Percentiles rank a stretch among this genome's conserved stretches.
phyloP scores from a whole-genome alignment of 305 asterid genomes.

The Caryopteris hybrid region DNA sequence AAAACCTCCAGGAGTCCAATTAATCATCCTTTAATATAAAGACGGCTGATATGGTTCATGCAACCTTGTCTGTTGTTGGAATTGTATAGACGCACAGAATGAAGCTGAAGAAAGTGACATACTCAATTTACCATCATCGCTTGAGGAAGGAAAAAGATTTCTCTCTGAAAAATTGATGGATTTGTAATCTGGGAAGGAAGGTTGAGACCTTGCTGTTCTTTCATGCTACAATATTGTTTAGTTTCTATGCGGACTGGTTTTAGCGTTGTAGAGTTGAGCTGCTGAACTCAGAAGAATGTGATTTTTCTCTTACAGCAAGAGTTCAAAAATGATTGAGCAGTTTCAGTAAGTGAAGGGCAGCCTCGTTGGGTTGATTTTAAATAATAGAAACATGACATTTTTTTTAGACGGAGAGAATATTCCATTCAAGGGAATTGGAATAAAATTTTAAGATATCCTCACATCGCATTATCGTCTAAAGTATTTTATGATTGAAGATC shows the following conservation, averaged over 20 bases:
- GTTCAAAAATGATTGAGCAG: no score
- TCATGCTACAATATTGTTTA: not conserved
- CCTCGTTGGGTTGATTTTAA: no score
- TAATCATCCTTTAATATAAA: slow-evolving; percentile 33
- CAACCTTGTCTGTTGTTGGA: not conserved
- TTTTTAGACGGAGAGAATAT: no score
- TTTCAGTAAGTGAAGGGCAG: no score
- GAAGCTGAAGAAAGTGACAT: not conserved
- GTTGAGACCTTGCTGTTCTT: not conserved
- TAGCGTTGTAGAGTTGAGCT: not conserved
- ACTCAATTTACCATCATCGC: not conserved
- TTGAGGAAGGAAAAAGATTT: no score
- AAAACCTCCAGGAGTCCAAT: slow-evolving; percentile 37
- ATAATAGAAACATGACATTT: no score
- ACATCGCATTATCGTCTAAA: no score
- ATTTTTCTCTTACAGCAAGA: not conserved
- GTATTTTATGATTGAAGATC: no score
- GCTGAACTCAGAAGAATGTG: not conserved
- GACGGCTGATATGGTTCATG: not conserved
- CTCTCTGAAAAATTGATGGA: no score
- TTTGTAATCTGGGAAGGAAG: not conserved
- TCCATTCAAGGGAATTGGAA: no score
- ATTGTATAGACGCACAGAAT: slow-evolving; percentile 6
- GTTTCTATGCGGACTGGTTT: not conserved
- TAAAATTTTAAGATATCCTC: no score